phyloP scores from a whole-genome alignment of 768 basidiomycete species.

The Clitopilus passeckerianus region DNA sequence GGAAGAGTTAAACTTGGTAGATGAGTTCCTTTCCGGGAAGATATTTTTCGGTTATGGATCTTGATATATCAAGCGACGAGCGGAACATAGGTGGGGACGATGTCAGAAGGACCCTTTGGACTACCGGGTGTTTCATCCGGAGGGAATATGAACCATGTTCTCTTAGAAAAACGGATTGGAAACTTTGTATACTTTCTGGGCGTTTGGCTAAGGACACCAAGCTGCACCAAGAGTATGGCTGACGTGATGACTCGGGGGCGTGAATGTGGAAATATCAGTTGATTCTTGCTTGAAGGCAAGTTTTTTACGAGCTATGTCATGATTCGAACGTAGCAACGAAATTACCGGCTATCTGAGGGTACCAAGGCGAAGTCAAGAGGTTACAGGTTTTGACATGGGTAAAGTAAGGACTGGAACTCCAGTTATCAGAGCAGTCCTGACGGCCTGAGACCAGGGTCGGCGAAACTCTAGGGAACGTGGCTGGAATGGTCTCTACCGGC shows the following conservation, averaged over 20 bases:
- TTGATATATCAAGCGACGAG: not conserved
- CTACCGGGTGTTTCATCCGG: not conserved
- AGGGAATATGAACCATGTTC: not conserved
- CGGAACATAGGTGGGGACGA: not conserved
- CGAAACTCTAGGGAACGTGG: not conserved
- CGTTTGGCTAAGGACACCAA: not conserved
- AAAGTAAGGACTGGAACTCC: not conserved
- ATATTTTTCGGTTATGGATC: not conserved
- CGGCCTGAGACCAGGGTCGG: not conserved
- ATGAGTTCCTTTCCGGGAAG: not conserved
- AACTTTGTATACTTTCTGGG: not conserved
- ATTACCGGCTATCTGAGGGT: not conserved
- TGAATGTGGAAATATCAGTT: not conserved
- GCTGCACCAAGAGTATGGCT: not conserved
- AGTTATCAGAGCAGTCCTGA: not conserved
- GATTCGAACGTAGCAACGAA: not conserved
- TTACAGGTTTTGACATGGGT: not conserved
- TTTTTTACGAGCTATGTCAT: not conserved
- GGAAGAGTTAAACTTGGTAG: not conserved
- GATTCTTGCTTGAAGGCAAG: not conserved
- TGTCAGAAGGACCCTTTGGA: not conserved
- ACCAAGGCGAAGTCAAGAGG: not conserved
- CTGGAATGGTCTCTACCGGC: too few relatives aligned
- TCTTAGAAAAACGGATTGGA: not conserved
- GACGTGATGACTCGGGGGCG: not conserved